Percentiles rank a stretch among this genome's conserved stretches.
These are phyloP conservation scores for Shiraia sp. DNA, from an alignment of 2,329 filamentous ascomycete genomes.

Conservation along the genomic window DNA sequence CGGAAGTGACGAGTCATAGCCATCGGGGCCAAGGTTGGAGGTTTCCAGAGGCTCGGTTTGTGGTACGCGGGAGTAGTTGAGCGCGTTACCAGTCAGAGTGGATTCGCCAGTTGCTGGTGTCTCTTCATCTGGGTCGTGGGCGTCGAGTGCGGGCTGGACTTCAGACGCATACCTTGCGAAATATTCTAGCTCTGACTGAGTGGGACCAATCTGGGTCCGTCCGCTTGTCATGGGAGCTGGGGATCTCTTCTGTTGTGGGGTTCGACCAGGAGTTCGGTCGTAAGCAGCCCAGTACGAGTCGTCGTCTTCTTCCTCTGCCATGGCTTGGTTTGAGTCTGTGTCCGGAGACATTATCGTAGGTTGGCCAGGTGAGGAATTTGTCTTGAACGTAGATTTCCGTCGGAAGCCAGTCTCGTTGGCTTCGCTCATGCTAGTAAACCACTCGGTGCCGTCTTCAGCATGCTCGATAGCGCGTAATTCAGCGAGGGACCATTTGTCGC, in stretches of 20 bases:
- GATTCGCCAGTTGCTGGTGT: slow-evolving; percentile 52
- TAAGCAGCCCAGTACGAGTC: slow-evolving; percentile 82
- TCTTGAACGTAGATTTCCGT: slow-evolving; percentile 25
- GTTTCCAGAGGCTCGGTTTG: slow-evolving; percentile 51
- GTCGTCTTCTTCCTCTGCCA: slow-evolving; percentile 56
- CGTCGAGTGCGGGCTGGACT: slow-evolving; percentile 80
- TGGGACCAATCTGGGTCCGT: slow-evolving; percentile 40
- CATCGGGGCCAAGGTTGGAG: slow-evolving; percentile 35
- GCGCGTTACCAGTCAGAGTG: slow-evolving; percentile 57
- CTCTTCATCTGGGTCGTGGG: slow-evolving; percentile 77
- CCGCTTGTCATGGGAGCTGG: slow-evolving; percentile 58
- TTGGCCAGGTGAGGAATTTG: slow-evolving; percentile 17
- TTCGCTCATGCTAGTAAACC: slow-evolving; percentile 61
- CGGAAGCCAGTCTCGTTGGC: slow-evolving; percentile 59
- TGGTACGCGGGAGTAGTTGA: slow-evolving; percentile 46
- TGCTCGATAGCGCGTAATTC: slow-evolving; percentile 66
- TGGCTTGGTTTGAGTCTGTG: slow-evolving; percentile 4
- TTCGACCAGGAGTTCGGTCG: slow-evolving; percentile 64
- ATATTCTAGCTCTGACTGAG: slow-evolving; percentile 67
- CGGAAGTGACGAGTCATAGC: slow-evolving; percentile 39
- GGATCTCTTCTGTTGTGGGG: slow-evolving; percentile 57
- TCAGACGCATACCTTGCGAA: slow-evolving; percentile 73
- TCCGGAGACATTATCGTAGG: slow-evolving; percentile 14
- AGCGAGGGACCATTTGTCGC: slow-evolving; percentile 71
- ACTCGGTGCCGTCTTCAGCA: slow-evolving; percentile 60